These are phyloP conservation scores for Lasiosphaeria miniovina DNA, from an alignment of 495 filamentous ascomycete genomes.

Conservation along the genomic window DNA sequence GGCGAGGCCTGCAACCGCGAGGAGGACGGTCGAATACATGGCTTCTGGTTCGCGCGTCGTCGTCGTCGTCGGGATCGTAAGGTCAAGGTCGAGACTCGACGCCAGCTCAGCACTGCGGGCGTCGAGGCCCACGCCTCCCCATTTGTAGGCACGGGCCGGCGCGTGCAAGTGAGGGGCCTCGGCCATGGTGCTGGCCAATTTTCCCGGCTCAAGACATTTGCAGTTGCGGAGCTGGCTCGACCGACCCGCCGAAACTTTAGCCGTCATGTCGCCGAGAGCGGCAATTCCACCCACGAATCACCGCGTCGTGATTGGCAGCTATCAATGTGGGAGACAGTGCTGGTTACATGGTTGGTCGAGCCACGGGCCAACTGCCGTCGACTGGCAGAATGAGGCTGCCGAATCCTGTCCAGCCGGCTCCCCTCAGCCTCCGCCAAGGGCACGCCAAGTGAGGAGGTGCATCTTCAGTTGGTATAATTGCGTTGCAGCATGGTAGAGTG, in stretches of 20 bases:
- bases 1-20: conserved; percentile 18
- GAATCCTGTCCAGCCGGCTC: not conserved
- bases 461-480: no score
- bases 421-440: not conserved
- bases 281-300: conserved; percentile 1
- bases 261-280: not conserved
- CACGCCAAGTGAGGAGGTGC: no score
- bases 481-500: no score
- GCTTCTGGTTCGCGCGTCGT: not conserved
- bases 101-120: not conserved
- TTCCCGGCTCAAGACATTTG: not conserved
- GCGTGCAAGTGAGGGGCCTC: not conserved
- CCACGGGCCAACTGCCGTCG: not conserved
- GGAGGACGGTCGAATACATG: not conserved
- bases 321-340: not conserved
- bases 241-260: not conserved
- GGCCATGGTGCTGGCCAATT: not conserved
- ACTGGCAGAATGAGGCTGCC: not conserved
- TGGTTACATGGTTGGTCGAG: not conserved
- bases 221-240: no score
- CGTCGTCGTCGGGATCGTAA: not conserved
- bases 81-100: not conserved
- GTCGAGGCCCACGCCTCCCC: not conserved
- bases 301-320: not conserved
- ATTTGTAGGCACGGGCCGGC: not conserved